Conservation (phyloP, 495 filamentous ascomycete species). For the Podospora bellae-mahoneyi region DNA sequence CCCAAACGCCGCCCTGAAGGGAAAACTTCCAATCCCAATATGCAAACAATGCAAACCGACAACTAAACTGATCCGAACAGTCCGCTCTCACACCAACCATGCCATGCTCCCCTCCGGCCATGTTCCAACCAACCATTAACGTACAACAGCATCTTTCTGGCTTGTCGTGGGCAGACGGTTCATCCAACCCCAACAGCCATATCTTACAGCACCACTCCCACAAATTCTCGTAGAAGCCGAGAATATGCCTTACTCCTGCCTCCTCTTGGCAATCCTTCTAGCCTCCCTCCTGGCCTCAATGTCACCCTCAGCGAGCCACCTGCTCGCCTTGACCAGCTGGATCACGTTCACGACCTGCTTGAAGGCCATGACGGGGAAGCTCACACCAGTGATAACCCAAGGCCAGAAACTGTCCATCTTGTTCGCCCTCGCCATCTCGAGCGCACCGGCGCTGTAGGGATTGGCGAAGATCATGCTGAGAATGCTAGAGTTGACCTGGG, state of each 20-base stretch:
- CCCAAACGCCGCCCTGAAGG: background rate
- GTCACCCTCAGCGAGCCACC: slow-evolving; percentile 90
- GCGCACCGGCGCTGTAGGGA: slow-evolving; percentile 85
- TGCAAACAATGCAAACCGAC: background rate
- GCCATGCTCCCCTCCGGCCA: background rate
- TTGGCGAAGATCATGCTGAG: slow-evolving; percentile 66
- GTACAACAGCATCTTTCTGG: background rate
- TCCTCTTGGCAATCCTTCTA: slow-evolving; percentile 41
- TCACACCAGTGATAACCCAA: slow-evolving; percentile 82
- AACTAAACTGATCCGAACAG: background rate
- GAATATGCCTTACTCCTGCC: background rate
- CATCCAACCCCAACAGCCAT: background rate
- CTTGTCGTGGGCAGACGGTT: background rate
- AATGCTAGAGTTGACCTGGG: slow-evolving; percentile 61
- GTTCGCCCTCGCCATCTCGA: slow-evolving; percentile 87
- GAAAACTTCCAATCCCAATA: background rate
- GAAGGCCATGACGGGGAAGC: slow-evolving; percentile 77
- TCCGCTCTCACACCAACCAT: background rate
- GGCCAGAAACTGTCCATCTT: slow-evolving; percentile 84
- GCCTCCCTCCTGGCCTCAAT: slow-evolving; percentile 51
- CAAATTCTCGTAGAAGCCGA: background rate
- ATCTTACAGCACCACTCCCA: background rate
- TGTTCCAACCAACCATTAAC: background rate
- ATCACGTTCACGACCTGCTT: slow-evolving; percentile 95
- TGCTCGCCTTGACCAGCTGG: slow-evolving; percentile 89